Conservation (phyloP, 805 yeast genomes). For the Yarrowia sp. region DNA sequence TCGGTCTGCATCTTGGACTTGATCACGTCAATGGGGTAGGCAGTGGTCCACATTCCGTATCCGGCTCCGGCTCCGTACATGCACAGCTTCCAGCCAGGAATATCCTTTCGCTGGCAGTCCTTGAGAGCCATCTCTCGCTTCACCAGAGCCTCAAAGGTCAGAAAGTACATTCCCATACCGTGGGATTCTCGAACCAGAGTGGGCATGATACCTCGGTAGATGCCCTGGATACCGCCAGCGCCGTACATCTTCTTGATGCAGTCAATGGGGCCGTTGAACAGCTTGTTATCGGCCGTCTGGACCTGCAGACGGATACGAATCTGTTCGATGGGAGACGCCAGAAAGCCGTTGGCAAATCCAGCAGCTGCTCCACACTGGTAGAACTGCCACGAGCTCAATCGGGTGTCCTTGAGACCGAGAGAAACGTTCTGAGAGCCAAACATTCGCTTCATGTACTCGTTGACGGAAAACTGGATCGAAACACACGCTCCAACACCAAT, state of each 20-base stretch:
- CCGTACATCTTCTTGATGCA: constrained; percentile 65
- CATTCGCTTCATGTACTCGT: constrained; percentile 88
- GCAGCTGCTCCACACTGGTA: constrained; percentile 89
- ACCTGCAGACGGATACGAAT: constrained; percentile 93
- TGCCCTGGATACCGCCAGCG: constrained; percentile 62
- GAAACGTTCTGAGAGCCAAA: constrained; percentile 58
- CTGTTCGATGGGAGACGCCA: constrained; percentile 95
- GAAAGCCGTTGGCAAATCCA: constrained; percentile 85
- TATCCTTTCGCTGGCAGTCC: constrained; percentile 64
- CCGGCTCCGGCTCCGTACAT: constrained; percentile 91
- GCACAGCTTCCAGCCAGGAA: constrained; percentile 89
- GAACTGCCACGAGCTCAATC: constrained; percentile 66
- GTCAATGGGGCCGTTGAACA: constrained; percentile 76
- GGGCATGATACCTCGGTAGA: constrained; percentile 83
- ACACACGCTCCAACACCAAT: constrained; percentile 98
- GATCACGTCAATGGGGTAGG: constrained; percentile 89
- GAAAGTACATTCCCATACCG: constrained; percentile 85
- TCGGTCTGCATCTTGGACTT: constrained; percentile 89
- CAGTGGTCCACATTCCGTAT: constrained; percentile 81
- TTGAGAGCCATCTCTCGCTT: constrained; percentile 63
- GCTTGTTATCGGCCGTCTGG: constrained; percentile 64
- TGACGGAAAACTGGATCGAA: constrained; percentile 93
- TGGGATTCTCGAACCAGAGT: constrained; percentile 84
- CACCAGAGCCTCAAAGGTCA: constrained; percentile 88
- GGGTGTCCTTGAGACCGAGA: constrained; percentile 48